A percentile compares a stretch with the other conserved stretches of the same genome.
phyloP scores from a whole-genome alignment of 1,284 basidiomycete species.

The Quambalaria eucalypti region DNA sequence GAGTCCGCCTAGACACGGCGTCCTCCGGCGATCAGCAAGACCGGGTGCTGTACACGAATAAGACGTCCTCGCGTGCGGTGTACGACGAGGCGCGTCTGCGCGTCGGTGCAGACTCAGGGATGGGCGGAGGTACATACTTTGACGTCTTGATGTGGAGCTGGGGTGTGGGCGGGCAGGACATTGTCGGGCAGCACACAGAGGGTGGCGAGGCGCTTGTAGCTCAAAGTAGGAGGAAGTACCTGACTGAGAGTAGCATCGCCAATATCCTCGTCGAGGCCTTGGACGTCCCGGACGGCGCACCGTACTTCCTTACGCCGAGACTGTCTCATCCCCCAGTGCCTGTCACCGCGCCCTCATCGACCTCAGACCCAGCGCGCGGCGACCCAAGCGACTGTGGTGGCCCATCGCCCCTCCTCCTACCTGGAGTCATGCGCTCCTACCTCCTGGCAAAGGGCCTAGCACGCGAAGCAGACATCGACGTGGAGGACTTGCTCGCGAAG shows the following conservation, averaged over 20 bases:
- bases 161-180: too few species aligned
- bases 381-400: too few species aligned
- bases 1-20: too few species aligned
- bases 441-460: not conserved
- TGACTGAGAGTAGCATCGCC: not conserved
- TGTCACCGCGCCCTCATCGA: not conserved
- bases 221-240: not conserved
- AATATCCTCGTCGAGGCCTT: not conserved
- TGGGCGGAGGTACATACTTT: not conserved
- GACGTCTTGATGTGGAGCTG: not conserved
- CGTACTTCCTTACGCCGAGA: not conserved
- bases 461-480: not conserved
- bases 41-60: not conserved
- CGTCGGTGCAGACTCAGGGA: not conserved
- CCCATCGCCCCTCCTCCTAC: not conserved
- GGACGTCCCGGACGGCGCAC: not conserved
- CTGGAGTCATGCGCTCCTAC: not conserved
- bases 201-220: not conserved
- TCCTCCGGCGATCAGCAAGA: too few species aligned
- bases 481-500: not conserved
- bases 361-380: not conserved
- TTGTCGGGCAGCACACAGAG: not conserved
- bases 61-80: not conserved
- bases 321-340: too few species aligned
- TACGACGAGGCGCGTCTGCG: not conserved